Evolutionary conservation across 768 basidiomycete species (phyloP), one percentile per base, ranked within the genome.

Genomic region (Phaffia australis): DNA sequence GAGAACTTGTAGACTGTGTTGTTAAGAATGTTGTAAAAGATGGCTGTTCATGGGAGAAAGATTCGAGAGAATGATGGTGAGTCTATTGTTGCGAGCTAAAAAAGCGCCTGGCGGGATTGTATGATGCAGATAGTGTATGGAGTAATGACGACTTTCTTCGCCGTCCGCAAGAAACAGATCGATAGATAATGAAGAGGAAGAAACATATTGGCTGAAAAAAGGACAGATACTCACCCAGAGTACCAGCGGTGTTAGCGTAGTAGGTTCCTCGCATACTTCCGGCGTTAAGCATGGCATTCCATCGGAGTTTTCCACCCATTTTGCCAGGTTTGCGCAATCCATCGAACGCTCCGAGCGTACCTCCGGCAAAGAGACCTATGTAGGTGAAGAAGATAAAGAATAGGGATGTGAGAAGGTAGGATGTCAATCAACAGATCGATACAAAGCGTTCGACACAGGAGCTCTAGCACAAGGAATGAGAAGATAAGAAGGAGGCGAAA

Each of bases 221-320:
- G 32, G n/a, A 54, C 18, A 29, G 15, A 42, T 19, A 83, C 88
- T 77, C 73, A 97, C 95, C 95, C 70, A 98, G 81, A 69, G 97
- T 89, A 76, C 95, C 95, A 76, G 93, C 89, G 74, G 91, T 95
- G 81, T 98, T 99, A 74, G 92, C 95, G 78, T 95, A 86, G 79
- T 94, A 95, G 56, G 90, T 94, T 42, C 95, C 95, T 79, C 95
- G 83, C 79, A 94, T 81, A 69, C 95, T 98, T 76, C 94, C 85
- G 75, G 90, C 88, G 81, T 98, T 99, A 71, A 99, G 83, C 69
- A 99, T 79, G 76, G 90, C 93, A 79, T 98, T 99, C 80, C 98
- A 86, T 81, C 95, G 86, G 76, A 99, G 79, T 73, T 90, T 74
- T 66, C 74, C 70, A 21, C 66, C 60, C 42, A 60, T 51, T 47